A percentile compares a stretch with the other conserved stretches of the same genome.
These are phyloP conservation scores for Teunomyces gatunensis DNA, from an alignment of 805 yeast species.

Conservation along the genomic window DNA sequence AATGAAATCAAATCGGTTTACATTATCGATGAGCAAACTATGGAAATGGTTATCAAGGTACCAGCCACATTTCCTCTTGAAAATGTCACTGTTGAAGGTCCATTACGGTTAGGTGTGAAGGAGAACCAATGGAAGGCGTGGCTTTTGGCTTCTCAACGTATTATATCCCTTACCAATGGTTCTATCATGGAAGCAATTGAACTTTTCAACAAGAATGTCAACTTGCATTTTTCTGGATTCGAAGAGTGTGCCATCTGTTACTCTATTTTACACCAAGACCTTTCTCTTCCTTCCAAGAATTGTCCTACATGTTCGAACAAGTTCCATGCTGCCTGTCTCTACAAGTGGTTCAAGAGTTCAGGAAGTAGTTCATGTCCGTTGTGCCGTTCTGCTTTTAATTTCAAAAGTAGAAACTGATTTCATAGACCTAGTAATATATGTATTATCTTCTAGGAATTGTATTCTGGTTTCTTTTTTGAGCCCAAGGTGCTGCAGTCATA, in stretches of 20 bases:
- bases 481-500: constrained; percentile 45
- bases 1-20: constrained; percentile 73
- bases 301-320: constrained; percentile 91
- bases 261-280: constrained; percentile 85
- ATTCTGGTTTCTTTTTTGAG: constrained; percentile 8
- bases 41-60: constrained; percentile 73
- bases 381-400: constrained; percentile 70
- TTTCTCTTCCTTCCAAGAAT: constrained; percentile 81
- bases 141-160: constrained; percentile 86
- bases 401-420: constrained; percentile 22
- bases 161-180: constrained; percentile 72
- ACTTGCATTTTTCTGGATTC: constrained; percentile 85
- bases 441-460: neutral
- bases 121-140: constrained; percentile 94
- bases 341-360: constrained; percentile 96
- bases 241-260: constrained; percentile 98
- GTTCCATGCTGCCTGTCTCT: constrained; percentile 93
- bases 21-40: constrained; percentile 79
- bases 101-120: constrained; percentile 79
- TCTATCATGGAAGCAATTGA: constrained; percentile 67
- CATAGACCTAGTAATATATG: neutral
- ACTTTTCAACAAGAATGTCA: constrained; percentile 69
- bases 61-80: constrained; percentile 79
- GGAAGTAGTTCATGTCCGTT: constrained; percentile 92
- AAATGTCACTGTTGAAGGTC: constrained; percentile 72